Evolutionary conservation across 176 grass and related monocot species (phyloP).

Genomic region (Elymus sibiricus): DNA sequence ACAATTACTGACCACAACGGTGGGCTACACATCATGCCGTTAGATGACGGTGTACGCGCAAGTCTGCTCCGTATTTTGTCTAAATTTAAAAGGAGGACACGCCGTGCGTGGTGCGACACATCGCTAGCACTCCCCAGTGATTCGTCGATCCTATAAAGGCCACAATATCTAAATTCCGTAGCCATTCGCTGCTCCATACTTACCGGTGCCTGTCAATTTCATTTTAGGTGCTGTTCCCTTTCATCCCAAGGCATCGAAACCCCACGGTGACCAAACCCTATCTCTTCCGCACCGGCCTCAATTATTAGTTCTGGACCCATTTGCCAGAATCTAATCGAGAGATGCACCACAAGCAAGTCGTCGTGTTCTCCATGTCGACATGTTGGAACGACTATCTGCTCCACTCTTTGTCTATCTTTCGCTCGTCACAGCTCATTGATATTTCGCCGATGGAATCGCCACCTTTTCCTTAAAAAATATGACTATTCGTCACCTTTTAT

Average conservation of each 20-base stretch:
- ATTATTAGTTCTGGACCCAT: constrained; percentile 8
- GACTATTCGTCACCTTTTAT: background rate
- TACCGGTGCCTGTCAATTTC: background rate
- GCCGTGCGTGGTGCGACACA: background rate
- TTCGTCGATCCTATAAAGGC: background rate
- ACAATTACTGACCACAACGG: no score
- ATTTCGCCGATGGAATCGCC: background rate
- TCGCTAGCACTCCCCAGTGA: background rate
- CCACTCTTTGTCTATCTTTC: background rate
- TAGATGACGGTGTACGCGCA: no score
- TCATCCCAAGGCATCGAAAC: background rate
- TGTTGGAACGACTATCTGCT: background rate
- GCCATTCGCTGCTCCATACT: background rate
- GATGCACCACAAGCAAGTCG: background rate
- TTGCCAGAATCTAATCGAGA: background rate
- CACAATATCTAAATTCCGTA: background rate
- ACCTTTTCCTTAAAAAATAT: background rate
- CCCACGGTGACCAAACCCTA: constrained; percentile 19
- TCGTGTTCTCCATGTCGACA: constrained; percentile 31
- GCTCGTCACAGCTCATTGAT: background rate
- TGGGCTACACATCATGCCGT: no score
- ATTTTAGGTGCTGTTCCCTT: background rate
- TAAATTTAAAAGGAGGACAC: background rate
- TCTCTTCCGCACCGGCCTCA: constrained; percentile 21
- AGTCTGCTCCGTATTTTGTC: no score